phyloP scores from a whole-genome alignment of 2,329 filamentous ascomycete species.

The Tolypocladium cylindrosporum region DNA sequence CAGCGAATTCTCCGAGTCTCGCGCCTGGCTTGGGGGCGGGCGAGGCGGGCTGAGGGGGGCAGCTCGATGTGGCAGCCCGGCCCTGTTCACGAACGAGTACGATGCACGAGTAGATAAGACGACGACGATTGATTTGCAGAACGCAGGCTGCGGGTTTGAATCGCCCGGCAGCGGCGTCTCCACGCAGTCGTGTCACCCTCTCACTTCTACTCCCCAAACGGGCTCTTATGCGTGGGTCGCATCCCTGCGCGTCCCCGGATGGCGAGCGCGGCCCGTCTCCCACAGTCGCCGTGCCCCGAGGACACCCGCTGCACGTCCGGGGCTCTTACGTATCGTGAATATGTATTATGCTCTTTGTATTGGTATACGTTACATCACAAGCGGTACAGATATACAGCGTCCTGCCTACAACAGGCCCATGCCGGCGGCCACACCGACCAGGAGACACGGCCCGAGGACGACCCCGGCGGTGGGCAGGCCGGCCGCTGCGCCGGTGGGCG shows the following conservation, averaged over 20 bases:
- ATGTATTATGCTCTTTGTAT: background rate
- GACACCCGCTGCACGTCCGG: background rate
- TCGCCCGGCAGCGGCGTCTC: background rate
- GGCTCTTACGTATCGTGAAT: background rate
- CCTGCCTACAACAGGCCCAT: conserved; percentile 14
- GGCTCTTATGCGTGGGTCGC: background rate
- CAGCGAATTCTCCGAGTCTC: background rate
- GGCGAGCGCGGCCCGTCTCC: background rate
- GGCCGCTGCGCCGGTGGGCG: conserved; percentile 3
- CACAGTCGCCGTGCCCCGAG: background rate
- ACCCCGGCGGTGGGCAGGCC: conserved; percentile 14
- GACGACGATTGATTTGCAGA: too few relatives aligned
- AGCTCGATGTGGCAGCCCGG: too few relatives aligned
- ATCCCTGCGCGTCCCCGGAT: background rate
- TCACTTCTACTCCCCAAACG: background rate
- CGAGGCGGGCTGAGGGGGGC: background rate
- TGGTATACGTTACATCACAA: background rate
- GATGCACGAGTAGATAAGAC: too few relatives aligned
- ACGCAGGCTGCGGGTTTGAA: too few relatives aligned
- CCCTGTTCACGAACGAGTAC: background rate
- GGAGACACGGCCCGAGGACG: conserved; percentile 11
- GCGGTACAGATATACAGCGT: background rate
- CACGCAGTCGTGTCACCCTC: background rate
- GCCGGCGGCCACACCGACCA: conserved; percentile 18
- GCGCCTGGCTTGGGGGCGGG: background rate